A percentile compares a stretch with the other conserved stretches of the same genome.
Conservation (phyloP, 805 yeast species). For the Lipomyces anomalus region DNA sequence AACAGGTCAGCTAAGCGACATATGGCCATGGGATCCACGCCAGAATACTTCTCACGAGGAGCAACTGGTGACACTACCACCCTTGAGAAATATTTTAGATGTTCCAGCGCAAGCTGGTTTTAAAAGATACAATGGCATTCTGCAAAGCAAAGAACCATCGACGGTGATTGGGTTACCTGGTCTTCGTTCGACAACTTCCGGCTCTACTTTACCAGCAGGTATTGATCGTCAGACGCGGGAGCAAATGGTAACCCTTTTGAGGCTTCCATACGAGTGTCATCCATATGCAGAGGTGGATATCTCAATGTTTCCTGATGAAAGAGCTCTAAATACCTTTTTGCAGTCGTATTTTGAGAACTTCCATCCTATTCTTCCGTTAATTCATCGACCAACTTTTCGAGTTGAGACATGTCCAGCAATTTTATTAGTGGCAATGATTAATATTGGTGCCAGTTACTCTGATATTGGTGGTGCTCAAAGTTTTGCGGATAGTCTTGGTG, state of each 20-base stretch:
- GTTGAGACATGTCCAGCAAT: conserved; percentile 15
- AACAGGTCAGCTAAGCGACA: conserved; percentile 6
- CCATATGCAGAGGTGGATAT: conserved; percentile 16
- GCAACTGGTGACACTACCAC: conserved; percentile 8
- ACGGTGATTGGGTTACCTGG: no score
- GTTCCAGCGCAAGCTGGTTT: no score
- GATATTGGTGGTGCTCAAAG: conserved; percentile 18
- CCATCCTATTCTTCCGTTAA: conserved; percentile 21
- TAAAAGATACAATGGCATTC: no score
- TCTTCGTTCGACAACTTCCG: no score
- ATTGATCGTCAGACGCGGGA: conserved; percentile 11
- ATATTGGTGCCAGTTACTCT: conserved; percentile 27
- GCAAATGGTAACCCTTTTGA: conserved; percentile 5
- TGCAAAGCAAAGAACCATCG: no score
- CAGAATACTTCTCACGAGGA: conserved; percentile 6
- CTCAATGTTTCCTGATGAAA: conserved; percentile 19
- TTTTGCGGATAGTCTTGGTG: conserved; percentile 25
- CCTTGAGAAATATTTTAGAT: conserved; percentile 7
- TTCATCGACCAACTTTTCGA: conserved; percentile 23
- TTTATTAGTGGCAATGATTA: conserved; percentile 20
- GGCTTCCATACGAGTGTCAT: conserved; percentile 7
- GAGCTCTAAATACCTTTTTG: conserved; percentile 20
- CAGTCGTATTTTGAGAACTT: conserved; percentile 21
- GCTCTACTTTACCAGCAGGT: conserved; percentile 1
- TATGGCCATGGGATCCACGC: conserved; percentile 15